Evolutionary conservation across 257 asterid genomes (phyloP).

Genomic region (Przewalskia tangutica): DNA sequence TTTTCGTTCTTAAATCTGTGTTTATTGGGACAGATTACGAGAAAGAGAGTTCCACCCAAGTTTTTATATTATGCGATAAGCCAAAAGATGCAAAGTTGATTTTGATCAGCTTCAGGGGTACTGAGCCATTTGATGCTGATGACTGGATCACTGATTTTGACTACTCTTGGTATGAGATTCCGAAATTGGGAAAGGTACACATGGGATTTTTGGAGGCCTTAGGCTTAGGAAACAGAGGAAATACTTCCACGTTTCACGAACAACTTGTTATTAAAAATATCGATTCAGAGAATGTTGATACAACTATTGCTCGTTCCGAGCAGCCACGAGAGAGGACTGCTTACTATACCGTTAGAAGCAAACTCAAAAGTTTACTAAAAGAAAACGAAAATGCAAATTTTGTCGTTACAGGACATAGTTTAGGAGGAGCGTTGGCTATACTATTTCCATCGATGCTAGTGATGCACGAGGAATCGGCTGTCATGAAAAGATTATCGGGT

Average conservation of each 20-base stretch:
- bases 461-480: conserved; percentile 49
- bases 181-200: conserved; percentile 68
- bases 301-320: conserved; percentile 13
- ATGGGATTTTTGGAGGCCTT: conserved; percentile 94
- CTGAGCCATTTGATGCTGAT: conserved; percentile 86
- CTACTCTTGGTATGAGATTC: conserved; percentile 89
- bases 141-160: conserved; percentile 93
- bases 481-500: conserved; percentile 44
- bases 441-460: conserved; percentile 60
- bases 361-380: conserved; percentile 40
- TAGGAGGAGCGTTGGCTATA: conserved; percentile 93
- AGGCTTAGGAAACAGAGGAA: conserved; percentile 67
- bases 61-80: conserved; percentile 67
- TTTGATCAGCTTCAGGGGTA: conserved; percentile 76
- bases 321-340: conserved; percentile 31
- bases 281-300: conserved; percentile 5
- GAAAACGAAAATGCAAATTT: conserved; percentile 60
- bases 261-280: conserved; percentile 14
- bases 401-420: conserved; percentile 81
- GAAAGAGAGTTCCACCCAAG: conserved; percentile 71
- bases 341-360: conserved; percentile 43
- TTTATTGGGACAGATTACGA: conserved; percentile 44
- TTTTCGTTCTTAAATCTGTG: not conserved
- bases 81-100: conserved; percentile 68
- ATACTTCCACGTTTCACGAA: conserved; percentile 41